These are phyloP conservation scores for Penicillium angulare DNA, from an alignment of 495 filamentous ascomycete genomes.

Conservation along the genomic window DNA sequence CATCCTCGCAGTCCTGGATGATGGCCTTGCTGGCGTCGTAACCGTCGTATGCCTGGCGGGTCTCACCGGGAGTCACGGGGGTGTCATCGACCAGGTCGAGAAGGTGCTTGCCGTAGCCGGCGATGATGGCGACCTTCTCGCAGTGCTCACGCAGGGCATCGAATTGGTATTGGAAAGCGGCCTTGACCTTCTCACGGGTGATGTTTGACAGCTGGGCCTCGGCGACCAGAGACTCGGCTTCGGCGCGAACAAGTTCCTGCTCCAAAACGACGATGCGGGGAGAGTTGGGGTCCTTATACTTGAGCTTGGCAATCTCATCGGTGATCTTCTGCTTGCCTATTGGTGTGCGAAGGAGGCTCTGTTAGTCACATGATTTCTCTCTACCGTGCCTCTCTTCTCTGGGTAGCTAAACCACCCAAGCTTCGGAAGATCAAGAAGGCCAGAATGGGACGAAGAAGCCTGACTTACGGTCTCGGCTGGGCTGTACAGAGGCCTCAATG, in stretches of 20 bases:
- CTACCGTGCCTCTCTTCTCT: neutral
- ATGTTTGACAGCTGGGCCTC: constrained; percentile 99
- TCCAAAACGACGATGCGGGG: constrained; percentile 96
- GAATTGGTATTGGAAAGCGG: constrained; percentile 97
- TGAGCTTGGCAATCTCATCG: constrained; percentile 96
- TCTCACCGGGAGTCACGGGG: constrained; percentile 95
- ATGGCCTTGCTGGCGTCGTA: constrained; percentile 98
- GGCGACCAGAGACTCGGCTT: constrained; percentile 96
- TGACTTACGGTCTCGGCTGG: constrained; percentile 86
- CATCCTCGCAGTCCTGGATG: constrained; percentile 98
- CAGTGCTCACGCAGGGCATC: constrained; percentile 96
- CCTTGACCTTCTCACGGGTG: constrained; percentile 98
- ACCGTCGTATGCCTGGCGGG: constrained; percentile 92
- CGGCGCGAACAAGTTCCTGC: constrained; percentile 96
- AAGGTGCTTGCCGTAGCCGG: constrained; percentile 94
- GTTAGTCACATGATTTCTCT: constrained; percentile 5
- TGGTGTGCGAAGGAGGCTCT: neutral
- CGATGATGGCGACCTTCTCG: constrained; percentile 97
- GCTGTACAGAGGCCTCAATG: constrained; percentile 97
- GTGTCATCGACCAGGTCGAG: constrained; percentile 94
- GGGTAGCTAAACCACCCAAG: neutral
- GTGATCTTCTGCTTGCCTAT: constrained; percentile 97
- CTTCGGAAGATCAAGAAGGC: neutral
- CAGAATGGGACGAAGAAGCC: neutral
- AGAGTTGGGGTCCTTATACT: constrained; percentile 99